Evolutionary conservation across 352 stramenopile species (phyloP), one percentile per base, ranked within the genome.

Genomic region (Aphanomyces cochlioides): DNA sequence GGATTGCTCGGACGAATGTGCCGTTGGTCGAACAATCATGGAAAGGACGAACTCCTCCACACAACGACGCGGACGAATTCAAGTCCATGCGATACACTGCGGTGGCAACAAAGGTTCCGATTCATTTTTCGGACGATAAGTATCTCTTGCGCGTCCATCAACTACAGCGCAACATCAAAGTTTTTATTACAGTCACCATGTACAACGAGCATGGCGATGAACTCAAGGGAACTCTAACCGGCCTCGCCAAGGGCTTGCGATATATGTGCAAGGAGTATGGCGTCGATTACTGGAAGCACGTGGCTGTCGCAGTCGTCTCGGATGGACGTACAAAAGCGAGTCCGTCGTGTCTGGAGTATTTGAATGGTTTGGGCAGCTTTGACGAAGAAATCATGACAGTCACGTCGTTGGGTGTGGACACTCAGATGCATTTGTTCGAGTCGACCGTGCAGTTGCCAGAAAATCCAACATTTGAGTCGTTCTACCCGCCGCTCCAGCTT

Each of bases 361-460:
- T 85, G 19, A 79, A 69, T 4, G 58, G 66, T 3, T 37, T 85
- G 15, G 78, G 78, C 2, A 74, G 73, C 15, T 85, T 82, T 66
- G 78, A 85, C 56, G 78, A 85, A 70, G 78, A 85, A 56, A 81
- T 85, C 56, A 82, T 85, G 78, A 80, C 79, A 4, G 74, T 83
- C 36, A 83, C 77, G 36, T 78, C 74, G 41, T 54, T 76, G 1
- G 79, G 77, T 5, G 77, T 85, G 4, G 77, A 83, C 40, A 74
- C 77, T 13, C 75, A 82, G 38, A 69, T 82, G 56, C 78, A 85
- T 39, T 57, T 85, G 28, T 82, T 85, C 47, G 78, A 85, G 57
- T 75, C 75, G 2, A 85, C 75, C 8, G 65, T 85, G 47, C 78
- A 85, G 56, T 65, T 85, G 3, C 66, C 79, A 8, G 66, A 74